Evolutionary conservation across 768 basidiomycete genomes (phyloP), one percentile per base, ranked within the genome.

Genomic region (Solioccasus polychromus): DNA sequence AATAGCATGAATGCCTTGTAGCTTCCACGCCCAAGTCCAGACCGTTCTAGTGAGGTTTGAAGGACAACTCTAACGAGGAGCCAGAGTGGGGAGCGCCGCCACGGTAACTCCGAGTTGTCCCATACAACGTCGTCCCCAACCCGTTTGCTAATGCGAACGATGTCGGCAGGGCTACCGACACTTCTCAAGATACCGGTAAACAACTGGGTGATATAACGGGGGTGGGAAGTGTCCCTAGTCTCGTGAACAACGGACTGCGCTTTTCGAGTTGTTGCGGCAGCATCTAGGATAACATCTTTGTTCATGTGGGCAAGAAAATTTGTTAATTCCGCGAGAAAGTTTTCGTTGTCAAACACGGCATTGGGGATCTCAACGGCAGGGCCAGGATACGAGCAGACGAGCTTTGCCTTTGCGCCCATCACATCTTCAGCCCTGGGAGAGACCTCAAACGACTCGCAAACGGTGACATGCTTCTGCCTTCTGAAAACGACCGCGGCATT

Each of bases 81-180:
- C 77, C 78, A 80, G 10, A 76, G 60, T 1, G 75, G 60, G 6
- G 76, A 75, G 19, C 78, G 66, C 22, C 79, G 61, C 78, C 78
- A 80, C 64, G 79, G 43, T 9, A 66, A 59, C 24, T 51, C 40
- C 2, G 71, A 60, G 18, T 62, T 45, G 4, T 63, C 31, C 71
- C 74, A 74, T 2, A 74, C 60, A 3, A 77, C 71, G 19, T 79
- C 73, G 40, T 79, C 77, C 6, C 62, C 64, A 0, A 77, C 62
- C 8, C 73, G 71, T 53, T 80, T 80, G 11, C 43, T 51, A 17
- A 73, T 66, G 8, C 63, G 54, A 30, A 24, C 22, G 4, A 64
- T 48, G 14, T 58, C 59, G 11, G 63, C 53, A 2, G 70, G 71
- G 4, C 46, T 40, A 29, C 63, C 65, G 10, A 71, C 54, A 8